These are phyloP conservation scores for Erodium texanum DNA, from an alignment of 441 rosid genomes.

Conservation along the genomic window DNA sequence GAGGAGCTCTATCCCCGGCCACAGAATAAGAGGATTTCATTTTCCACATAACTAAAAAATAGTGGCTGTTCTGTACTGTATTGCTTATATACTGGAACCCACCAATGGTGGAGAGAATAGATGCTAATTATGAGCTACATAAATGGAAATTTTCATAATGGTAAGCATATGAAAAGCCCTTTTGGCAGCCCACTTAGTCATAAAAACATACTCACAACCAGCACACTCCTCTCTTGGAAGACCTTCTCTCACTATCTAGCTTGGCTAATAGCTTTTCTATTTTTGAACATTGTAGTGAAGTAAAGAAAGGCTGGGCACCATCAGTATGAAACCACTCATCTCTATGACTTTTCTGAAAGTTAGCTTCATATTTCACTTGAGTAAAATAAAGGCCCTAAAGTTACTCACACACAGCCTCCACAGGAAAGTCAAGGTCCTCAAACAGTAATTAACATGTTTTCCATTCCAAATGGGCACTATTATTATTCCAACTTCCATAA, in stretches of 20 bases:
- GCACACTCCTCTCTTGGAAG: no score
- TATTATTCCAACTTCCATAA: no score
- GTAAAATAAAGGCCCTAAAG: neutral
- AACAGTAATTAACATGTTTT: no score
- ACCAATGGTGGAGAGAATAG: neutral
- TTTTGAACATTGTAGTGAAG: neutral
- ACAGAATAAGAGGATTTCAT: neutral
- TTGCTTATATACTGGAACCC: neutral
- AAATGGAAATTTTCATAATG: neutral
- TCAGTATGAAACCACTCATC: neutral
- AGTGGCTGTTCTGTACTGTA: neutral
- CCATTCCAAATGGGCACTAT: neutral
- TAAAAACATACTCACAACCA: neutral
- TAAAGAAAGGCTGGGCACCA: neutral
- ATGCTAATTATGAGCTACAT: neutral
- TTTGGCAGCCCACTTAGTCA: neutral
- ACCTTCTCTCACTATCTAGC: no score
- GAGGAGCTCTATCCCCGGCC: constrained; percentile 1
- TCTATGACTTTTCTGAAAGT: neutral
- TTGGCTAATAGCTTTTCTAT: neutral
- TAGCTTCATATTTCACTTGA: neutral
- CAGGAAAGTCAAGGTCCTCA: no score
- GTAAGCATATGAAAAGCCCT: neutral
- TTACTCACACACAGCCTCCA: neutral
- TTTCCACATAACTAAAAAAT: neutral